Evolutionary conservation across 2,329 filamentous ascomycete species (phyloP).

Genomic region (Nectriaceae sp.): DNA sequence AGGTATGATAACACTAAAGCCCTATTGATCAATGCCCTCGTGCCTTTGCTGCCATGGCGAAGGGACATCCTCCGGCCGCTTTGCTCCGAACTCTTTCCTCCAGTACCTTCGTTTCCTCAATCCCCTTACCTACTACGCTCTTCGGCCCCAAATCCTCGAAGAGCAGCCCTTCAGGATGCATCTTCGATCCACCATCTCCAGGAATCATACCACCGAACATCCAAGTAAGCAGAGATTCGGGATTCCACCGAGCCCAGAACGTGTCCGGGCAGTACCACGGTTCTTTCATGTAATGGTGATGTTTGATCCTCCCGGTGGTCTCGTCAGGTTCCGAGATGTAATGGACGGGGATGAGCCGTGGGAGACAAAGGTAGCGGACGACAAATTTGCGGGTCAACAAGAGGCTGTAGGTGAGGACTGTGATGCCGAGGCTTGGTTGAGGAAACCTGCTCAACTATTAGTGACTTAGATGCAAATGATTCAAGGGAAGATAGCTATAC

Average conservation of each 20-base stretch:
- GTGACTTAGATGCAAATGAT: not conserved
- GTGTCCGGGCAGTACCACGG: conserved; percentile 67
- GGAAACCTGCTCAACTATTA: conserved; percentile 38
- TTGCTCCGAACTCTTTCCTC: conserved; percentile 32
- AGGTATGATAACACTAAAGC: too few species aligned
- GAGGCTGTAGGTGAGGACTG: conserved; percentile 44
- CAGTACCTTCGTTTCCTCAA: conserved; percentile 39
- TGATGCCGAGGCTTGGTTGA: conserved; percentile 41
- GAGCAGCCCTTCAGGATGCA: conserved; percentile 52
- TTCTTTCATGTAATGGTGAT: conserved; percentile 56
- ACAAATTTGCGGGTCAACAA: conserved; percentile 56
- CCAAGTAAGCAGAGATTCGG: conserved; percentile 49
- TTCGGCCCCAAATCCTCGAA: conserved; percentile 65
- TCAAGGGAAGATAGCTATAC: conserved; percentile 39
- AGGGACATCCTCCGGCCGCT: conserved; percentile 49
- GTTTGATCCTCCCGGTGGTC: conserved; percentile 53
- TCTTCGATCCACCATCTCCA: conserved; percentile 39
- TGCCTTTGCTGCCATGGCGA: conserved; percentile 7
- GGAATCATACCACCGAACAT: conserved; percentile 47
- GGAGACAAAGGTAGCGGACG: conserved; percentile 60
- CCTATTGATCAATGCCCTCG: not conserved
- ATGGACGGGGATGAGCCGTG: conserved; percentile 49
- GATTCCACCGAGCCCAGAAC: conserved; percentile 64
- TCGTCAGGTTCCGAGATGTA: conserved; percentile 51
- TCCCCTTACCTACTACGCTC: conserved; percentile 52